These are phyloP conservation scores for Wickerhamomyces pijperi DNA, from an alignment of 805 yeast species.

Conservation along the genomic window DNA sequence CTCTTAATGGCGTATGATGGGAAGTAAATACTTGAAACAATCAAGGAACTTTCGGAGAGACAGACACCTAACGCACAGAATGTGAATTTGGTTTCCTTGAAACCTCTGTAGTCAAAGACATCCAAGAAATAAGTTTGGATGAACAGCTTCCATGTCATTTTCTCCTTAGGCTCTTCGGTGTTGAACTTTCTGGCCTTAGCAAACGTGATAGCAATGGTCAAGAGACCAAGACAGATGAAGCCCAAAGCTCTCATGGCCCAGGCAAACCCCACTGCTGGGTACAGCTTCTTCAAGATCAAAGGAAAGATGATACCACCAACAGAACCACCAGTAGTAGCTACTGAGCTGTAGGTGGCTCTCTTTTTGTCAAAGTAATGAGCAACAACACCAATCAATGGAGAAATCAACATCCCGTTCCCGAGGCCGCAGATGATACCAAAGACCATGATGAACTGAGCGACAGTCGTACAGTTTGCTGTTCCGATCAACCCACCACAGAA, in stretches of 20 bases:
- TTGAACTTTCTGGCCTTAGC: slow-evolving; percentile 22
- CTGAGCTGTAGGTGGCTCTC: slow-evolving; percentile 33
- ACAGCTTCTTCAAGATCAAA: slow-evolving; percentile 30
- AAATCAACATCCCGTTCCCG: slow-evolving; percentile 34
- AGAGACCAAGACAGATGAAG: slow-evolving; percentile 24
- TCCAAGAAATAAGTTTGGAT: slow-evolving; percentile 10
- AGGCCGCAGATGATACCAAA: slow-evolving; percentile 36
- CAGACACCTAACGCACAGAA: slow-evolving; percentile 33
- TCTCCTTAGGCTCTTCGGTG: slow-evolving; percentile 7
- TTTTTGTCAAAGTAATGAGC: slow-evolving; percentile 33
- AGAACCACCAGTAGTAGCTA: slow-evolving; percentile 39
- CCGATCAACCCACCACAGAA: slow-evolving; percentile 30
- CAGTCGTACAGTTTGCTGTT: slow-evolving; percentile 30
- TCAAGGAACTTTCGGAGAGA: slow-evolving; percentile 34
- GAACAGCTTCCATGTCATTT: not conserved
- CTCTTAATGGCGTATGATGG: slow-evolving; percentile 38
- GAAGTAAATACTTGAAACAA: slow-evolving; percentile 35
- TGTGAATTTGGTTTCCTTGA: slow-evolving; percentile 33
- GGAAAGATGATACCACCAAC: slow-evolving; percentile 41
- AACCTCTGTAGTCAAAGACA: slow-evolving; percentile 23
- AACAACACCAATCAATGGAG: slow-evolving; percentile 31
- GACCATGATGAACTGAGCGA: slow-evolving; percentile 40
- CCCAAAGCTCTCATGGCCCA: slow-evolving; percentile 44
- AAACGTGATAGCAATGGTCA: slow-evolving; percentile 16
- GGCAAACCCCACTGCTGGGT: slow-evolving; percentile 32